Base-by-base conservation (phyloP, 345 rosid genomes). In the Salix viminalis region DNA sequence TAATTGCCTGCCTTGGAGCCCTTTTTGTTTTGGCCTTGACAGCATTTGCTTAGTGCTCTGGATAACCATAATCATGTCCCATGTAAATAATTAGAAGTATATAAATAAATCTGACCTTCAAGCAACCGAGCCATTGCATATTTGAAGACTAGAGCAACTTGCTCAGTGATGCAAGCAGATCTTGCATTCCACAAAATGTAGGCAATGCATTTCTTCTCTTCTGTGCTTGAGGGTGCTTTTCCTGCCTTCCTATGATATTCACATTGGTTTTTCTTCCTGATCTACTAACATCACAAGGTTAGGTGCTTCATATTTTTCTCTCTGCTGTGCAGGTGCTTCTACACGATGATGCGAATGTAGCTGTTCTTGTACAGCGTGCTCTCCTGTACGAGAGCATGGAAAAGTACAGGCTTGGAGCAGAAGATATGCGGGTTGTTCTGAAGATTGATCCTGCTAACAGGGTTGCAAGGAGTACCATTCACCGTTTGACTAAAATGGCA, bases 321-420 rank as follows among this genome's bases (percentile, higher is more conserved):
- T 67, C 13, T 74, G 76, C 42, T 36, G 26, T 82, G 81, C 84
- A 96, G 99, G 99, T 91, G 70, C 87, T 96, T 21, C 94, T 91
- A 37, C 84, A 85, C 1, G 96, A 96, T 76, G 87, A 86, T 16
- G 71, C 81, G 79, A 92, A 96, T 68, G 97, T 92, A 44, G 72
- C 91, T 2, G 90, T 88, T 44, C 87, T 91, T 24, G 97, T 93
- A 41, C 98, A 96, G 83, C 94, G 98, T 41, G 98, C 99, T 23
- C 91, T 96, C 11, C 84, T 96, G 78, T 96, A 96, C 60, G 99
- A 96, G 85, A 93, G 98, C 78, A 96, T 96, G 99, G 98, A 96
- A 84, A 96, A 96, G 84, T 96, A 96, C 84, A 93, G 83, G 76
- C 96, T 92, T 19, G 99, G 99, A 16, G 99, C 99, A 11, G 99